Evolutionary conservation across 306 rosid species (phyloP).

Genomic region (Casuarina equisetifolia): DNA sequence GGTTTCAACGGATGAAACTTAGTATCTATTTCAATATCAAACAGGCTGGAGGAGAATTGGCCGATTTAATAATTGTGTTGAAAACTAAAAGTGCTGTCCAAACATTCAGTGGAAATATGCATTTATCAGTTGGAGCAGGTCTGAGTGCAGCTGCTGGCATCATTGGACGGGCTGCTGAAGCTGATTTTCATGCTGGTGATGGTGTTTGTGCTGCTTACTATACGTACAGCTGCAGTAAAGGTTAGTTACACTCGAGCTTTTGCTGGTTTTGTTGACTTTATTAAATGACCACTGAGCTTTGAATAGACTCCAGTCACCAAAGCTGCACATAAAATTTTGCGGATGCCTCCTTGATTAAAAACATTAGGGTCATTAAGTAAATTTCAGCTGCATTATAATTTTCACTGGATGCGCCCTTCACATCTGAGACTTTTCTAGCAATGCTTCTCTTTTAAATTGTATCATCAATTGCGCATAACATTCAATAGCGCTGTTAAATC

Average conservation of each 20-base stretch:
- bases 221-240: conserved; percentile 30
- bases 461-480: background rate
- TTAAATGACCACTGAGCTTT: background rate
- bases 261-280: background rate
- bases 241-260: background rate
- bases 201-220: conserved; percentile 31
- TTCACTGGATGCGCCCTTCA: background rate
- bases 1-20: background rate
- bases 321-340: background rate
- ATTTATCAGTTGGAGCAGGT: conserved; percentile 27
- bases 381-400: background rate
- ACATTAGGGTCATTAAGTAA: background rate
- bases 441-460: too few relatives aligned
- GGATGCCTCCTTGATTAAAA: background rate
- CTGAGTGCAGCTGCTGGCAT: conserved; percentile 27
- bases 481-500: background rate
- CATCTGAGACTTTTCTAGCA: background rate
- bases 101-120: conserved; percentile 25
- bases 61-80: conserved; percentile 22
- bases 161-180: conserved; percentile 29
- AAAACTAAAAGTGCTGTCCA: conserved; percentile 20
- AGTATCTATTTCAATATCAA: background rate
- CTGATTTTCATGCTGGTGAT: conserved; percentile 22
- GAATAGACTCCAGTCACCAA: background rate
- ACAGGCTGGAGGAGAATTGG: conserved; percentile 30